Base-by-base conservation (phyloP, 1,284 basidiomycete genomes). In the Takashimella tepidaria region DNA sequence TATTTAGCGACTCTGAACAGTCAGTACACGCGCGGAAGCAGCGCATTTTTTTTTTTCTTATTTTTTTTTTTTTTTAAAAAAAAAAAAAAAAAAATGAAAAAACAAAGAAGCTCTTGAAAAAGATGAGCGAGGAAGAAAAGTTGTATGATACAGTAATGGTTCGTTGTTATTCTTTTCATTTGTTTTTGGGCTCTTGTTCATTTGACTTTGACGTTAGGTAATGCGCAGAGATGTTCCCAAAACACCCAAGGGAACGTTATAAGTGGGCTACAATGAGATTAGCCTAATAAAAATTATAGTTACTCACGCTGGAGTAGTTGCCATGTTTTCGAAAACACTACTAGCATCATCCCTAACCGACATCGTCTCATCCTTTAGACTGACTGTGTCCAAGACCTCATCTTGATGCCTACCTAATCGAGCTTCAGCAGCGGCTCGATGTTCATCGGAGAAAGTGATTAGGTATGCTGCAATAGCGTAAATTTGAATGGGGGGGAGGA, bases 201-300 rank as follows among this genome's bases (percentile, higher is more conserved):
- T 10, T 43, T 43, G 42, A 43, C 12, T n/a, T 27, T 45, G 27
- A 54, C 44, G 23, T 50, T 47, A 2, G 59, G 59, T 16, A 64
- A 48, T 16, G 26, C 42, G 11, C 58, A 27, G 19, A 67, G 49
- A 13, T 54, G 56, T 37, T 59, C 46, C 51, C 55, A 56, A 44
- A 61, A 58, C n/a, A 64, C 49, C 64, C 66, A 68, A 0, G 66
- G 57, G 53, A 66, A 68, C 2, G 64, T 64, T 16, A 66, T 54
- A n/a, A 65, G 52, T 13, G 54, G 59, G 3, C 59, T 57, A 45
- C 12, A 24, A 22, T 49, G 12, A 43, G 41, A 24, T 46, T 45
- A 52, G 43, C 19, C 24, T 42, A 11, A n/a, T n/a, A n/a, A 37
- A 8, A 8, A 21, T 31, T 24, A 26, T 19, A 5, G 24, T 3